phyloP scores from a whole-genome alignment of 169 alveolate species.

The Cryptosporidium xiaoi region DNA sequence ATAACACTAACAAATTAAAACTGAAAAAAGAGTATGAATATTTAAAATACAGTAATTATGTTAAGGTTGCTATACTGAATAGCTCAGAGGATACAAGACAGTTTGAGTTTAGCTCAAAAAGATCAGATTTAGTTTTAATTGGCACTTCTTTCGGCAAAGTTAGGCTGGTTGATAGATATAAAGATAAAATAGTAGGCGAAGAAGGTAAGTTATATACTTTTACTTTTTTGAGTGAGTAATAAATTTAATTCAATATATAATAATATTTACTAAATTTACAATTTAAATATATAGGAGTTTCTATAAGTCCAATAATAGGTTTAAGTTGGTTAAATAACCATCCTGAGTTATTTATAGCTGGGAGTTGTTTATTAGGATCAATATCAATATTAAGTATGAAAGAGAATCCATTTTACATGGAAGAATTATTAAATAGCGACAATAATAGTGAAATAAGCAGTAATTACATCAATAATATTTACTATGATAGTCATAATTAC shows the following conservation, averaged over 20 bases:
- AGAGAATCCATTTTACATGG: slow-evolving; percentile 51
- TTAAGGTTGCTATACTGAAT: slow-evolving; percentile 14
- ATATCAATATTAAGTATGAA: slow-evolving; percentile 75
- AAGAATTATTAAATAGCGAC: background rate
- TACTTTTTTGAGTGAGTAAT: background rate
- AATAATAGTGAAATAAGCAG: background rate
- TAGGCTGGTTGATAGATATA: slow-evolving; percentile 24
- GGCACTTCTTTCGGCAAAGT: slow-evolving; percentile 77
- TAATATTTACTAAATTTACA: background rate
- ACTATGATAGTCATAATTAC: background rate
- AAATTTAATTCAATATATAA: background rate
- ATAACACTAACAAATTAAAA: background rate
- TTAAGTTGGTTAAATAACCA: slow-evolving; percentile 77
- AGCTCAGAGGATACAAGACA: slow-evolving; percentile 75
- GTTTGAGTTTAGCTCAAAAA: slow-evolving; percentile 76
- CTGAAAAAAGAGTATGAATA: background rate
- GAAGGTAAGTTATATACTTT: slow-evolving; percentile 12
- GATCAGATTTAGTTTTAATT: slow-evolving; percentile 69
- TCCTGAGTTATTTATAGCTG: slow-evolving; percentile 75
- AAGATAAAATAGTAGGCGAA: slow-evolving; percentile 17
- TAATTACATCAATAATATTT: background rate
- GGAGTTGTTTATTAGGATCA: slow-evolving; percentile 76
- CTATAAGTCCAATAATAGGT: slow-evolving; percentile 75
- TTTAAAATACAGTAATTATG: background rate
- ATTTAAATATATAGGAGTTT: slow-evolving; percentile 7